Conservation (phyloP, 1,284 basidiomycete species). For the Ceratobasidium sp. region DNA sequence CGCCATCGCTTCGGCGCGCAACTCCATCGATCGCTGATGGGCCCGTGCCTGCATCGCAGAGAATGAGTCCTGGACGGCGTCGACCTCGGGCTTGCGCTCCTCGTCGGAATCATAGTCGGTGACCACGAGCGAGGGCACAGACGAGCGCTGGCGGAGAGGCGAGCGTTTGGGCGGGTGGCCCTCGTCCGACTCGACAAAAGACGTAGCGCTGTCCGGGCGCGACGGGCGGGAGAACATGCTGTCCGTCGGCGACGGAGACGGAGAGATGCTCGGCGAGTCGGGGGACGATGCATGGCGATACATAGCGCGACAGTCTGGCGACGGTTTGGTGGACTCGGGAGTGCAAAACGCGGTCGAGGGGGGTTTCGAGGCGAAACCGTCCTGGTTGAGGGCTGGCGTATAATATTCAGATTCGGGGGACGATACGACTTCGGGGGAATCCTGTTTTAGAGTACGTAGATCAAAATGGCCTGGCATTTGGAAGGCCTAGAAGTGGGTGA, state of each 20-base stretch:
- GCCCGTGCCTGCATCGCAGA: constrained; percentile 13
- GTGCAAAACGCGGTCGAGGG: constrained; percentile 38
- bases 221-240: constrained; percentile 45
- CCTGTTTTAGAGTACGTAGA: constrained; percentile 37
- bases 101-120: constrained; percentile 43
- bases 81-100: constrained; percentile 30
- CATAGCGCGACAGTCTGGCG: constrained; percentile 35
- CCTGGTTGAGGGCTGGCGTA: constrained; percentile 36
- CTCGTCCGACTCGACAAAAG: constrained; percentile 33
- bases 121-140: constrained; percentile 38
- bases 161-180: constrained; percentile 36
- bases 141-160: constrained; percentile 40
- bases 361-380: constrained; percentile 24
- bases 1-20: constrained; percentile 38
- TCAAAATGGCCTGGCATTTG: constrained; percentile 44
- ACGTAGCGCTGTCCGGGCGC: constrained; percentile 43
- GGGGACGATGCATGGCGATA: constrained; percentile 26
- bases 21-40: constrained; percentile 44
- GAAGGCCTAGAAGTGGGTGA: constrained; percentile 40
- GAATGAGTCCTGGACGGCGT: constrained; percentile 35
- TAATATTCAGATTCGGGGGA: constrained; percentile 42
- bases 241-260: constrained; percentile 43
- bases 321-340: constrained; percentile 32
- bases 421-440: constrained; percentile 39
- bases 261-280: constrained; percentile 34